Evolutionary conservation across 2,329 filamentous ascomycete species (phyloP), one percentile per base, ranked within the genome.

Genomic region (Aspergillus hiratsukae): DNA sequence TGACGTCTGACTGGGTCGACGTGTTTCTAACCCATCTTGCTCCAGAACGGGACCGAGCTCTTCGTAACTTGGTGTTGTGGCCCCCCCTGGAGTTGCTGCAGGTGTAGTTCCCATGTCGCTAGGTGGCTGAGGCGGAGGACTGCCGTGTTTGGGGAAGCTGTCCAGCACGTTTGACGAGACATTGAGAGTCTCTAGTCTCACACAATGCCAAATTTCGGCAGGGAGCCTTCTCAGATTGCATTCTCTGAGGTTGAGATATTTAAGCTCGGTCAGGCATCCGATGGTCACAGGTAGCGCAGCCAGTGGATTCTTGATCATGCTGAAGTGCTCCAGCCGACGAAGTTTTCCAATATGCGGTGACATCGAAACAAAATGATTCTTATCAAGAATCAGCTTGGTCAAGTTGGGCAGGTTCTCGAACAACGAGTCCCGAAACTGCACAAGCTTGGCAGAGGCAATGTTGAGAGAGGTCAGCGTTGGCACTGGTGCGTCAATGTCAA

Each of bases 151-250:
- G 1, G 94, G 94, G 69, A 99, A 97, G 43, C 84, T 86, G 51
- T 92, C 88, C 21, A 99, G 80, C 6, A 97, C 87, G 65, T 99
- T 99, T 10, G 94, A 97, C 0, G 93, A 97, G 11, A 96, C 87
- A 66, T 99, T 99, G 57, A 99, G 82, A 0, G 88, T 93, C 73
- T 97, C 92, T 54, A 99, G 76, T 69, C 88, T 91, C 65, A 88
- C 87, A 52, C 93, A 93, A 80, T 90, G 93, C 94, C 94, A 99
- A n/a, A 99, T 82, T 69, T 99, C 94, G 69, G 90, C 85, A 1
- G 94, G 94, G 31, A 99, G 79, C 67, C 88, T 88, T 62, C 87
- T 88, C 56, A 99, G 83, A 68, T 97, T 99, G 77, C 97, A 99
- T 69, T 94, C 91, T 61, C 93, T 85, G 19, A 97, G 83, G 69